These are phyloP conservation scores for Populus euphratica DNA, from an alignment of 345 rosid species.

Conservation along the genomic window DNA sequence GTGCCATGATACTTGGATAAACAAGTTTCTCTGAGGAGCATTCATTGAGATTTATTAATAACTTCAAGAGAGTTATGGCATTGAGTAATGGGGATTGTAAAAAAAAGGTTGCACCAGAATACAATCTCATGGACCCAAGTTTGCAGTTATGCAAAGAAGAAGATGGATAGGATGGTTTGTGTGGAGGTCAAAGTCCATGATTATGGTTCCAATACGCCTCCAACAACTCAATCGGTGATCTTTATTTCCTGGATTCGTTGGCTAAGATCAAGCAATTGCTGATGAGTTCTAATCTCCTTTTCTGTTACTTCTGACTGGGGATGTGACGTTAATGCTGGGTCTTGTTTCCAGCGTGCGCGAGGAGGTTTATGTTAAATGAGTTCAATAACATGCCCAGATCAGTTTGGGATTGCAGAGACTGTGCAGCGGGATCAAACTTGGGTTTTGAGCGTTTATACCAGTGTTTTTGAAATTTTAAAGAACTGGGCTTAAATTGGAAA, in stretches of 20 bases:
- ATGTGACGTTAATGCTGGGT: neutral
- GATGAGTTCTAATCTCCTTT: neutral
- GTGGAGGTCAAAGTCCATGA: neutral
- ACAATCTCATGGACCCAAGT: neutral
- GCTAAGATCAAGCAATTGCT: neutral
- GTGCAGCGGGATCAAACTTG: neutral
- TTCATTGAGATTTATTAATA: neutral
- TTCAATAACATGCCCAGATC: neutral
- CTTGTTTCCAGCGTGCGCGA: neutral
- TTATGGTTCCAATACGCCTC: neutral
- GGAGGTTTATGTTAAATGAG: neutral
- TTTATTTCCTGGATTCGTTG: neutral
- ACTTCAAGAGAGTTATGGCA: neutral
- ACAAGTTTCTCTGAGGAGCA: neutral
- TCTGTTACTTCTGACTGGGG: neutral
- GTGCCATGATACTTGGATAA: neutral
- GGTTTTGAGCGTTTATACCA: neutral
- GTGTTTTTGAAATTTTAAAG: neutral
- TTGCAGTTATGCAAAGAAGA: neutral
- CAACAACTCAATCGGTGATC: neutral
- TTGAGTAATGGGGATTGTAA: neutral
- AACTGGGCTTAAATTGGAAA: neutral
- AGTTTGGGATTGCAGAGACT: neutral
- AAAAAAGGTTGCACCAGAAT: neutral
- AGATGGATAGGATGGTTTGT: neutral